Conservation (phyloP, 176 grass and related monocot genomes). For the Hordeum vulgare region DNA sequence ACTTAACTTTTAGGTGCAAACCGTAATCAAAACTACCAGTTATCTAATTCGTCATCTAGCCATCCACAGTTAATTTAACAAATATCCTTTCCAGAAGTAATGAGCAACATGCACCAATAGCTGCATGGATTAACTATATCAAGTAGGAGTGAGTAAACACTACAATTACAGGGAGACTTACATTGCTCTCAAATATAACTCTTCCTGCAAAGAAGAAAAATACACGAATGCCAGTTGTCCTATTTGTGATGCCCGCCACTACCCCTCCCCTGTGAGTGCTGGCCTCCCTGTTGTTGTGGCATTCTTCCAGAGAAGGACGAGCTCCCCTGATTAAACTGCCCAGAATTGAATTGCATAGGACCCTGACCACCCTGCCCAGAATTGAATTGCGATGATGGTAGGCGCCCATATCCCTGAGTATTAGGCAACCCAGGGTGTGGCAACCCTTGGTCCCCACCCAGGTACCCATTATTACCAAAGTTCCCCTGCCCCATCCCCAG, state of each 20-base stretch:
- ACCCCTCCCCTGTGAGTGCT: constrained; percentile 40
- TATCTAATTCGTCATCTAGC: neutral
- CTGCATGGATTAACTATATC: neutral
- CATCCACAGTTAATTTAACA: neutral
- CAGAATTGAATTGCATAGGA: constrained; percentile 15
- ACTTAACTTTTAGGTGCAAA: neutral
- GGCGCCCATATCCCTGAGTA: constrained; percentile 16
- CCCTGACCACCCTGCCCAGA: constrained; percentile 2
- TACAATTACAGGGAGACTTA: neutral
- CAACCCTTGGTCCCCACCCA: constrained; percentile 15
- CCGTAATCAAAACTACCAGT: neutral
- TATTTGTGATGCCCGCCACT: constrained; percentile 7
- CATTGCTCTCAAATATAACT: neutral
- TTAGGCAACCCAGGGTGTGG: constrained; percentile 11
- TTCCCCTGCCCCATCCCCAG: constrained; percentile 26
- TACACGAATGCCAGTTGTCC: neutral
- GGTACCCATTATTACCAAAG: constrained; percentile 17
- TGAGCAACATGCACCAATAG: neutral
- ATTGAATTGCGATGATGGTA: neutral
- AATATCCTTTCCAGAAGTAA: neutral
- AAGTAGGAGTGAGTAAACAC: neutral
- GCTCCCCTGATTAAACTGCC: constrained; percentile 44
- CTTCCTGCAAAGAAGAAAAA: neutral
- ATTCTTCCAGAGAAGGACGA: constrained; percentile 35
- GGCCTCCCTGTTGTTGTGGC: constrained; percentile 34